Evolutionary conservation across 805 yeast species (phyloP).

Genomic region (Debaryomyces hansenii): DNA sequence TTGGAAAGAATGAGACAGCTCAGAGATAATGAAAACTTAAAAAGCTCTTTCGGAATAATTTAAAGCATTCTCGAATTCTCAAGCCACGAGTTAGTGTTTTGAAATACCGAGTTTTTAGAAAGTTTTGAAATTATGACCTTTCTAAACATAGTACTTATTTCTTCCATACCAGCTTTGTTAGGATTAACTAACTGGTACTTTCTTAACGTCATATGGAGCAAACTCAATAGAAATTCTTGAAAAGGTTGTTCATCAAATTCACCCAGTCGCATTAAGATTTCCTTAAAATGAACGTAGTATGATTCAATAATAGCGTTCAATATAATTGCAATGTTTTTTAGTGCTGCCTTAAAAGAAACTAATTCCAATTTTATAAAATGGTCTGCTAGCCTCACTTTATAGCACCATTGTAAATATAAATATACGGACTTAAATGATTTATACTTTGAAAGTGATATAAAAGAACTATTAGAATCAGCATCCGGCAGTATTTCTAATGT

Average conservation of each 20-base stretch:
- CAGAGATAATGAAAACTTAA: constrained; percentile 72
- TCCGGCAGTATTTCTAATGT: constrained; percentile 19
- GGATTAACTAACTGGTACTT: constrained; percentile 14
- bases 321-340: constrained; percentile 12
- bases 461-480: constrained; percentile 5
- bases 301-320: constrained; percentile 11
- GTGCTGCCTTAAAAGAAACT: constrained; percentile 9
- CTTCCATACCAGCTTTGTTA: neutral
- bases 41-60: constrained; percentile 39
- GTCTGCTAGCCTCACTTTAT: constrained; percentile 17
- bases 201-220: constrained; percentile 11
- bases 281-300: constrained; percentile 6
- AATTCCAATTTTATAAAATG: constrained; percentile 17
- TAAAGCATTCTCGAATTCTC: constrained; percentile 7
- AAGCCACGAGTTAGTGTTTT: neutral
- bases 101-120: neutral
- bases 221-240: constrained; percentile 12
- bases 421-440: constrained; percentile 20
- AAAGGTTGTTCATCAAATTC: constrained; percentile 6
- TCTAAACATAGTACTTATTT: constrained; percentile 9
- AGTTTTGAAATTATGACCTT: neutral
- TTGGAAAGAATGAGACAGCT: constrained; percentile 66
- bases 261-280: constrained; percentile 5
- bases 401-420: constrained; percentile 21
- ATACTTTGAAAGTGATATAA: constrained; percentile 7